phyloP scores from a whole-genome alignment of 1,284 basidiomycete genomes.

The Ustilago bromivora region DNA sequence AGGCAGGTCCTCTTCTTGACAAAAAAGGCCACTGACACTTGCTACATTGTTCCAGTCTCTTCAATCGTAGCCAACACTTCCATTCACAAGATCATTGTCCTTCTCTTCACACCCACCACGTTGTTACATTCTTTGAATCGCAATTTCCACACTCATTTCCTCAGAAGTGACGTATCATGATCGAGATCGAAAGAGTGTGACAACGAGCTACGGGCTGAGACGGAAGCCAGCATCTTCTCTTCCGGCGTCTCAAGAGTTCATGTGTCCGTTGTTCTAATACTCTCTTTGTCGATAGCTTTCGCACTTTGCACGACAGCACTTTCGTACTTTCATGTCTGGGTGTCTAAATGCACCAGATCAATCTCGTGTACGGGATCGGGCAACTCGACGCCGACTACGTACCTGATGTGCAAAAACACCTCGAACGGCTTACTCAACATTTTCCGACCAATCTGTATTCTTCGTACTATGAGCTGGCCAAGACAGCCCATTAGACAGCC shows the following conservation, averaged over 20 bases:
- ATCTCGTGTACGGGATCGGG: slow-evolving; percentile 18
- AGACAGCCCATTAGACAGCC: not conserved
- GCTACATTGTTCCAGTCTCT: too few species aligned
- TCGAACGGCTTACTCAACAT: not conserved
- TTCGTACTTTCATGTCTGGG: too few species aligned
- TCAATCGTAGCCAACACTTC: too few species aligned
- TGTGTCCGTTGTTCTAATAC: not conserved
- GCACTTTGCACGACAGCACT: too few species aligned
- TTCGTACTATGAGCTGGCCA: not conserved
- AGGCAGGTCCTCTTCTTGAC: too few species aligned
- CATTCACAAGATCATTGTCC: not conserved
- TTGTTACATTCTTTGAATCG: not conserved
- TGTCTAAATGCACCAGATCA: too few species aligned
- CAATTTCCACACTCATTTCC: not conserved
- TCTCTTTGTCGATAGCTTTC: too few species aligned
- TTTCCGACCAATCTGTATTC: not conserved
- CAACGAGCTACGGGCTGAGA: not conserved
- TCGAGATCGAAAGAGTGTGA: not conserved
- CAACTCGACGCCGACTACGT: not conserved
- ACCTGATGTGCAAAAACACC: not conserved
- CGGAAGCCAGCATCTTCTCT: not conserved
- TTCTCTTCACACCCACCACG: not conserved
- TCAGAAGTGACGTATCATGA: too few species aligned
- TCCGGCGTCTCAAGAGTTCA: not conserved
- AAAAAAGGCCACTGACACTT: too few species aligned